These are phyloP conservation scores for Ceraceosorus bombacis DNA, from an alignment of 1,284 basidiomycete species.

Conservation along the genomic window DNA sequence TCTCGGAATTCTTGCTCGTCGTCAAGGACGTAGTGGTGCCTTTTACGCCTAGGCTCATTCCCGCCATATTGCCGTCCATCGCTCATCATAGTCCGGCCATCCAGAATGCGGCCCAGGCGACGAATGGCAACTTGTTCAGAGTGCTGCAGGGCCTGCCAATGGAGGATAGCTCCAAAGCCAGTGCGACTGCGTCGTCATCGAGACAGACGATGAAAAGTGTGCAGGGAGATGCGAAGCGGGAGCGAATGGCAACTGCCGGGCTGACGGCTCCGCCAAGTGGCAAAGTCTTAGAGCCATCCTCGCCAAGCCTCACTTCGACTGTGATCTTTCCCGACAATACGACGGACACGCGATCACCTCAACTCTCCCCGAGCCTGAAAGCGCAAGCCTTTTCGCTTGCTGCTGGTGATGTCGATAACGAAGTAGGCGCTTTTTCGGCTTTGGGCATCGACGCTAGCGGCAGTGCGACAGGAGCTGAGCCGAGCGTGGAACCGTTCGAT, in stretches of 20 bases:
- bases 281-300: neutral
- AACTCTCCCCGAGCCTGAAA: neutral
- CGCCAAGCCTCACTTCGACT: neutral
- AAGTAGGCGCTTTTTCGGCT: neutral
- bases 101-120: conserved; percentile 72
- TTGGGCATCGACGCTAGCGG: neutral
- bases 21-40: conserved; percentile 85
- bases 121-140: conserved; percentile 73
- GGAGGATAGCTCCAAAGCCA: neutral
- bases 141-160: conserved; percentile 75
- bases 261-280: no score
- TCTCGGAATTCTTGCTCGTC: conserved; percentile 81
- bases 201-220: neutral
- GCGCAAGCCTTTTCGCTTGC: neutral
- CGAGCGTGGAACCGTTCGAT: conserved; percentile 68
- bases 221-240: neutral
- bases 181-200: neutral
- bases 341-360: neutral
- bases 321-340: neutral
- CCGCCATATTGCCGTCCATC: conserved; percentile 84
- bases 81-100: conserved; percentile 86
- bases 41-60: conserved; percentile 85
- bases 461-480: neutral
- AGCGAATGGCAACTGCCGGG: neutral
- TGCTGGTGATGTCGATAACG: neutral